These are phyloP conservation scores for Aegilops bicornis DNA, from an alignment of 176 grass and related monocot species.

Conservation along the genomic window DNA sequence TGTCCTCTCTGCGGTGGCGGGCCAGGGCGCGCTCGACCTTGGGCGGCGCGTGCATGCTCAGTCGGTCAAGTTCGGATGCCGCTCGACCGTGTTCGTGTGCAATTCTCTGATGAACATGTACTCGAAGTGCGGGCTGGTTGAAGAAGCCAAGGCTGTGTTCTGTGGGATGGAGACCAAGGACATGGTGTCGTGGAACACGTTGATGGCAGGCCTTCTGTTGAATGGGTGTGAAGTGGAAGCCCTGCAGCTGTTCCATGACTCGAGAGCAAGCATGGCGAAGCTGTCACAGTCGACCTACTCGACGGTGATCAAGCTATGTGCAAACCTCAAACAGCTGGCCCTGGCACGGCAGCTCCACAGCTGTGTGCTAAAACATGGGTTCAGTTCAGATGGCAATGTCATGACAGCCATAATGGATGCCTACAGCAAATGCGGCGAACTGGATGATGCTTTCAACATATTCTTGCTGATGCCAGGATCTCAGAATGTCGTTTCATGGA, in stretches of 20 bases:
- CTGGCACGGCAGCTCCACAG: conserved; percentile 60
- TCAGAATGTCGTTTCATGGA: conserved; percentile 66
- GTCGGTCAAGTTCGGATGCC: conserved; percentile 51
- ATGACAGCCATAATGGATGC: conserved; percentile 61
- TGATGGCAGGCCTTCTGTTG: conserved; percentile 53
- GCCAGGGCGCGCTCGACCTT: neutral
- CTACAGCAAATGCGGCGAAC: conserved; percentile 54
- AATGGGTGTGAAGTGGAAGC: conserved; percentile 50
- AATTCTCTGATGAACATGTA: conserved; percentile 80
- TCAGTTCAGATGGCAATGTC: conserved; percentile 41
- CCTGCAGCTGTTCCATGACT: conserved; percentile 52
- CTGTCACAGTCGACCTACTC: conserved; percentile 53
- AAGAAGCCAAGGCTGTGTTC: conserved; percentile 58
- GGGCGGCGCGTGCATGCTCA: conserved; percentile 44
- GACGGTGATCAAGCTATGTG: conserved; percentile 70
- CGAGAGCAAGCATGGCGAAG: conserved; percentile 26
- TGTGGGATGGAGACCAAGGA: conserved; percentile 43
- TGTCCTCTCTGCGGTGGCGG: conserved; percentile 41
- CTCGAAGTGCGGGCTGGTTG: conserved; percentile 42
- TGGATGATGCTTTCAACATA: conserved; percentile 47
- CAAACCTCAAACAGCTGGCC: conserved; percentile 48
- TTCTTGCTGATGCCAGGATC: conserved; percentile 44
- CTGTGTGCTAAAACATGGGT: conserved; percentile 57
- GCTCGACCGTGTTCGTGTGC: conserved; percentile 28
- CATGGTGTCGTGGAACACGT: conserved; percentile 61